Base-by-base conservation (phyloP, 2,329 filamentous ascomycete species). In the Delphinella strobiligena region DNA sequence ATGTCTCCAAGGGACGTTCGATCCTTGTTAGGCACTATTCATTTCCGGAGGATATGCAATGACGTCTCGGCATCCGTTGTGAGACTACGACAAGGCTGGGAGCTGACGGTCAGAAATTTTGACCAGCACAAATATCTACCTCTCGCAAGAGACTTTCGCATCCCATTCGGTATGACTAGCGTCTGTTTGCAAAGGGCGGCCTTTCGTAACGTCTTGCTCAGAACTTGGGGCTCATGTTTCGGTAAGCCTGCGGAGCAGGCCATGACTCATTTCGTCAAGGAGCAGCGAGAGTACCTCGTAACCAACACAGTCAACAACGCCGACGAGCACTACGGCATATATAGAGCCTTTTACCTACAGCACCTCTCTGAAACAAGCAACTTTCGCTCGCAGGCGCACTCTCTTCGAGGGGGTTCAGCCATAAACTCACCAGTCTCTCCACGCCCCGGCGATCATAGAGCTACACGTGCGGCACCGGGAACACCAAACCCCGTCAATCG, bases 91-190 rank as follows among this genome's bases (percentile, higher is more conserved):
- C 19, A 16, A 15, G 33, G 29, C 34, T 24, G 34, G 19, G 39
- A 41, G 5, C 10, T n/a, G 15, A 27, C 36, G 10, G 15, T 41
- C 24, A 14, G 12, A 3, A n/a, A 34, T 11, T 38, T 35, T 19
- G 19, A 18, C 3, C 31, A 31, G n/a, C 16, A 22, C 19, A 22
- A 36, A 18, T 38, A 36, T 15, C 41, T 43, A 31, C 41, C 41
- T 10, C 34, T 37, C 11, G 19, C 27, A 2, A 24, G 33, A 5
- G 41, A 43, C 17, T n/a, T 43, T 2, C 19, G 32, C 12, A 36
- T 19, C 3, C 12, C 14, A 4, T 27, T 43, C 4, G 31, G 41
- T 5, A 32, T 36, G 2, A 32, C 17, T 7, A 38, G 35, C 9
- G 15, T 32, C 14, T 5, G 38, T 5, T 31, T 43, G 7, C 41